Evolutionary conservation across 225 moss, liverwort and hornwort genomes (phyloP).

Genomic region (Lunularia cruciata): DNA sequence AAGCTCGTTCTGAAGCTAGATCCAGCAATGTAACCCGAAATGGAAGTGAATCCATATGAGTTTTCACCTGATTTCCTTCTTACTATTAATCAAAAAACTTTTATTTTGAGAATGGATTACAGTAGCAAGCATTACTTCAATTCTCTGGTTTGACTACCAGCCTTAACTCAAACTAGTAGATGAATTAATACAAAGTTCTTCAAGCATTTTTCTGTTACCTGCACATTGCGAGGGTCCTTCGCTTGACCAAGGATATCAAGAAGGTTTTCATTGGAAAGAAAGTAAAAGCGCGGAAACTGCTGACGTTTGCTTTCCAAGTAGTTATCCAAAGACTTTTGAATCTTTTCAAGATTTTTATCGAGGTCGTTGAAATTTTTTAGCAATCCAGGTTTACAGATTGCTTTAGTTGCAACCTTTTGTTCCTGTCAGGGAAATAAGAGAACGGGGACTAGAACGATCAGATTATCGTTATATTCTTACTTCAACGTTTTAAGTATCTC

Average conservation of each 20-base stretch:
- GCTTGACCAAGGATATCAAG: conserved; percentile 79
- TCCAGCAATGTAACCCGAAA: too few species aligned
- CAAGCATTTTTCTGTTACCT: conserved; percentile 36
- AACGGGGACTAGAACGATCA: neutral
- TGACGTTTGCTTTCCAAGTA: conserved; percentile 77
- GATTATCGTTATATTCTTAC: too few species aligned
- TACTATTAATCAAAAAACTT: too few species aligned
- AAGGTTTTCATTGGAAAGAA: conserved; percentile 76
- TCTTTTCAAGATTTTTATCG: conserved; percentile 59
- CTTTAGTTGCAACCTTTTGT: conserved; percentile 50
- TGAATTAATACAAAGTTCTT: too few species aligned
- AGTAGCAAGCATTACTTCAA: too few species aligned
- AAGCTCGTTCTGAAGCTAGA: too few species aligned
- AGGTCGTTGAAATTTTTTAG: conserved; percentile 43
- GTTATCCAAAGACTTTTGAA: conserved; percentile 71
- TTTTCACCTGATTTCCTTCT: too few species aligned
- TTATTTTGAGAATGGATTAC: too few species aligned
- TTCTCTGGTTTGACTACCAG: too few species aligned
- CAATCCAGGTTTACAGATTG: conserved; percentile 55
- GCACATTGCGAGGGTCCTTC: conserved; percentile 76
- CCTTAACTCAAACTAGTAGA: too few species aligned
- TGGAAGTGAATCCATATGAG: too few species aligned
- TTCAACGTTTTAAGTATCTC: too few species aligned
- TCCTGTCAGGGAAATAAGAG: conserved; percentile 33
- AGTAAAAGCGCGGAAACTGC: conserved; percentile 79